Conservation (phyloP, 1,139 yeast genomes). For the Pichia sp. region DNA sequence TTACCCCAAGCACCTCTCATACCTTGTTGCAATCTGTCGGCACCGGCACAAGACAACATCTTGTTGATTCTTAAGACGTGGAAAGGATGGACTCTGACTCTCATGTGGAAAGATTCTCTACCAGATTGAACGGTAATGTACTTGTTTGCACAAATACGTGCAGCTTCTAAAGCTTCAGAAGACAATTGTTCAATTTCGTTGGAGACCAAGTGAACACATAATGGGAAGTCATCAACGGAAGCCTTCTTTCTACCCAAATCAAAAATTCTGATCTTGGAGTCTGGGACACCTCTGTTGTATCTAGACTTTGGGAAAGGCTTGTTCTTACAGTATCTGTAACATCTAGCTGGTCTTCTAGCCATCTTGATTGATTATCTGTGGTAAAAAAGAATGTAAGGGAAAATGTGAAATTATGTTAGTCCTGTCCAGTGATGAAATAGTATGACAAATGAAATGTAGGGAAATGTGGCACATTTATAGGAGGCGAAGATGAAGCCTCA, state of each 20-base stretch:
- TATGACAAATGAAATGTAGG: no score
- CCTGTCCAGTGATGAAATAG: no score
- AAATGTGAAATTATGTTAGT: slow-evolving; percentile 15
- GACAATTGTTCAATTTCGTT: slow-evolving; percentile 99
- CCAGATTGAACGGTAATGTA: slow-evolving; percentile 97
- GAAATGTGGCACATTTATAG: no score
- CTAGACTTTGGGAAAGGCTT: slow-evolving; percentile 99
- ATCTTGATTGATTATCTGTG: slow-evolving; percentile 46
- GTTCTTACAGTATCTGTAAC: slow-evolving; percentile 99
- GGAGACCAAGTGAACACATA: slow-evolving; percentile 98
- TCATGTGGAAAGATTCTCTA: slow-evolving; percentile 99
- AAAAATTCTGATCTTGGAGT: slow-evolving; percentile 97
- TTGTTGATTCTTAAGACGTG: slow-evolving; percentile 99
- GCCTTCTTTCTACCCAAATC: slow-evolving; percentile 99
- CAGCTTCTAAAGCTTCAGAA: slow-evolving; percentile 99
- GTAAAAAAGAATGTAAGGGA: not conserved
- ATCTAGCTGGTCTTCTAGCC: slow-evolving; percentile 99
- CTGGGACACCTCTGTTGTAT: slow-evolving; percentile 99
- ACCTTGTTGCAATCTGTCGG: slow-evolving; percentile 99
- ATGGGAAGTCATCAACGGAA: slow-evolving; percentile 98
- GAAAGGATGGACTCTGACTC: slow-evolving; percentile 99
- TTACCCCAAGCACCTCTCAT: slow-evolving; percentile 99
- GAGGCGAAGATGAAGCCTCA: no score
- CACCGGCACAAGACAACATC: slow-evolving; percentile 99
- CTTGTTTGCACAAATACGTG: slow-evolving; percentile 99